These are phyloP conservation scores for Candida glucosophila DNA, from an alignment of 1,139 yeast genomes.

Conservation along the genomic window DNA sequence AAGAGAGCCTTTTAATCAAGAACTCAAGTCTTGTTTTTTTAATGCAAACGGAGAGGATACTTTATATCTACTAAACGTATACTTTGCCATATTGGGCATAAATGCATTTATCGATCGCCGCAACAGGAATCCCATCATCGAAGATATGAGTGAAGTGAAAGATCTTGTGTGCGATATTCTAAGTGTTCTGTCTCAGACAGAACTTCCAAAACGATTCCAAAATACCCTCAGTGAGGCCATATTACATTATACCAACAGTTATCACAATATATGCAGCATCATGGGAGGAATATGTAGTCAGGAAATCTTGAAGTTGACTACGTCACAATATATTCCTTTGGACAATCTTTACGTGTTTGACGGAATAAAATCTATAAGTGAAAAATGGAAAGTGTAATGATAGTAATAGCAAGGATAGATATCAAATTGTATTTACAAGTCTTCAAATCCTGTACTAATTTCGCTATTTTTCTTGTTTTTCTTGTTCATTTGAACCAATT, in stretches of 20 bases:
- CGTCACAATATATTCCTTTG: slow-evolving; percentile 68
- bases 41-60: slow-evolving; percentile 11
- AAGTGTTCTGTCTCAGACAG: slow-evolving; percentile 5
- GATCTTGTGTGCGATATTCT: slow-evolving; percentile 9
- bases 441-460: slow-evolving; percentile 66
- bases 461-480: slow-evolving; percentile 34
- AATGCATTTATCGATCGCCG: slow-evolving; percentile 12
- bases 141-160: slow-evolving; percentile 15
- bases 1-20: slow-evolving; percentile 10
- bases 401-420: slow-evolving; percentile 3
- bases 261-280: slow-evolving; percentile 31
- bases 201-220: slow-evolving; percentile 9
- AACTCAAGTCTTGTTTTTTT: slow-evolving; percentile 11
- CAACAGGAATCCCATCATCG: slow-evolving; percentile 11
- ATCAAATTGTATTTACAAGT: slow-evolving; percentile 29
- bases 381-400: slow-evolving; percentile 35
- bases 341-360: slow-evolving; percentile 62
- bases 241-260: slow-evolving; percentile 20
- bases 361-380: slow-evolving; percentile 48
- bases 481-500: slow-evolving; percentile 57
- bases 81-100: slow-evolving; percentile 28
- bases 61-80: slow-evolving; percentile 19
- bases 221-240: slow-evolving; percentile 20
- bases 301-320: slow-evolving; percentile 56
- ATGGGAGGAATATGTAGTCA: slow-evolving; percentile 78